A percentile compares a stretch with the other conserved stretches of the same genome.
Conservation (phyloP, 768 basidiomycete genomes). For the Trametes sanguinea region DNA sequence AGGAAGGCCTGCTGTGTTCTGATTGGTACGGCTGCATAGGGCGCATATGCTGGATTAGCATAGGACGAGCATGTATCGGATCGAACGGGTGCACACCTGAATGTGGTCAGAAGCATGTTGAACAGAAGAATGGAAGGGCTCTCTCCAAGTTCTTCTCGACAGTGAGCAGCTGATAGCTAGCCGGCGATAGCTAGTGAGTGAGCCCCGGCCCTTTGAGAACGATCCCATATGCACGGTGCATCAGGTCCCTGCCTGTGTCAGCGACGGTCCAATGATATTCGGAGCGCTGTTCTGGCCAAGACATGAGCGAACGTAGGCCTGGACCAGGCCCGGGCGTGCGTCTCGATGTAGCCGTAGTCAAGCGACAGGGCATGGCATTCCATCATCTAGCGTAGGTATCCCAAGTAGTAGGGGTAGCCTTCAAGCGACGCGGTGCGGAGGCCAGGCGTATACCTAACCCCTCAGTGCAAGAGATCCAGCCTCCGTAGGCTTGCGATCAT, state of each 20-base stretch:
- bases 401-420: neutral
- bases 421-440: neutral
- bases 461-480: neutral
- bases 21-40: slow-evolving; percentile 11
- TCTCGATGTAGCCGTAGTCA: neutral
- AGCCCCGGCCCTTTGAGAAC: neutral
- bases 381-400: neutral
- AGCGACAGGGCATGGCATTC: neutral
- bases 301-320: neutral
- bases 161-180: neutral
- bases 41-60: slow-evolving; percentile 2
- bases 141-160: neutral
- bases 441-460: neutral
- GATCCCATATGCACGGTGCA: neutral
- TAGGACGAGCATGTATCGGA: slow-evolving; percentile 9
- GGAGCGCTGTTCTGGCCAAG: neutral
- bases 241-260: neutral
- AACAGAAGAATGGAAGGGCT: neutral
- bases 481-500: neutral
- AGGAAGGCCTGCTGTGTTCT: neutral
- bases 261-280: neutral
- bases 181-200: neutral
- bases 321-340: neutral
- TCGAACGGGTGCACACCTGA: slow-evolving; percentile 1
- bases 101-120: slow-evolving; percentile 1